A percentile compares a stretch with the other conserved stretches of the same genome.
Conservation (phyloP, 345 rosid species). For the Microthlaspi erraticum region DNA sequence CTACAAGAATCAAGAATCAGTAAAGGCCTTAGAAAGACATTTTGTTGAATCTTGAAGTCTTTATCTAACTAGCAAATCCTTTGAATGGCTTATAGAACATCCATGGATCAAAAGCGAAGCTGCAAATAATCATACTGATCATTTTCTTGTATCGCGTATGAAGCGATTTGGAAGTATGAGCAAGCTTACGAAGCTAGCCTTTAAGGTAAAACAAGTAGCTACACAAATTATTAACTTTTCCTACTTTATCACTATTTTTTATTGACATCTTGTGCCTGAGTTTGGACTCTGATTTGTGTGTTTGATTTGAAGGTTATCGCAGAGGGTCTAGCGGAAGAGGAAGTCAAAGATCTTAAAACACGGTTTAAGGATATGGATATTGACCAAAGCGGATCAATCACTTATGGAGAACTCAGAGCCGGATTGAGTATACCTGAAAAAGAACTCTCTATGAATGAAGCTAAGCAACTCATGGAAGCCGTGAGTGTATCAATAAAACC, state of each 20-base stretch:
- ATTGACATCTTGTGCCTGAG: background rate
- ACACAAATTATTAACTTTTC: background rate
- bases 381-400: conserved; percentile 77
- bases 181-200: conserved; percentile 80
- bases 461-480: conserved; percentile 80
- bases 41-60: conserved; percentile 2
- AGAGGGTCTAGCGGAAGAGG: conserved; percentile 67
- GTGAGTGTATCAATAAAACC: conserved; percentile 54
- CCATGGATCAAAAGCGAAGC: conserved; percentile 82
- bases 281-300: conserved; percentile 4
- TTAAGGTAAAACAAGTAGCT: conserved; percentile 57
- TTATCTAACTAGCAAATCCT: conserved; percentile 19
- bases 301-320: conserved; percentile 63
- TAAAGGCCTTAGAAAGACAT: conserved; percentile 5
- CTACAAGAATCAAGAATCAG: background rate
- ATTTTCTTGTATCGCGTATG: conserved; percentile 76
- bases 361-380: conserved; percentile 73
- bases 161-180: conserved; percentile 89
- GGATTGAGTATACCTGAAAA: conserved; percentile 70
- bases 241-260: background rate
- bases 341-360: conserved; percentile 67
- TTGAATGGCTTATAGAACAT: conserved; percentile 59
- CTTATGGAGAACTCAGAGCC: conserved; percentile 70
- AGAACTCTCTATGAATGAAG: conserved; percentile 68
- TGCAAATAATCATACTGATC: conserved; percentile 72